Percentiles rank a stretch among this genome's conserved stretches.
Evolutionary conservation across 371 early-diverging fungal species (phyloP).

Genomic region (Mortierella sp.): DNA sequence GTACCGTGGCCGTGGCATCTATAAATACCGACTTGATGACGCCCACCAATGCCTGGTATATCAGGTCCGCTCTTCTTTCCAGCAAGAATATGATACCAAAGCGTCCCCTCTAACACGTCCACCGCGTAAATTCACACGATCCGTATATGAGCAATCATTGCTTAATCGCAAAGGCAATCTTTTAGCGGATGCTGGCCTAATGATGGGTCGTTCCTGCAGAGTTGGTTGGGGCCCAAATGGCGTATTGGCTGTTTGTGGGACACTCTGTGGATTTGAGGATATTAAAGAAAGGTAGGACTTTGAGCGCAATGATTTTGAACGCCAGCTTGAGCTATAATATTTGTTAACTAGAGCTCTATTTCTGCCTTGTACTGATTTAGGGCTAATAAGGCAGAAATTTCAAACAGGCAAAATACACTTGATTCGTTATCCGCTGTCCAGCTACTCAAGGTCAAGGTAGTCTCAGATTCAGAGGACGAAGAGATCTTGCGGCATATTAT

Average conservation of each 20-base stretch:
- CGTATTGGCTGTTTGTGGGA: conserved; percentile 60
- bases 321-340: too few relatives aligned
- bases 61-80: conserved; percentile 55
- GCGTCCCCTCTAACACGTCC: conserved; percentile 16
- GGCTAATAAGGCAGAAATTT: neutral
- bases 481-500: conserved; percentile 32
- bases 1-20: neutral
- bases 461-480: conserved; percentile 23
- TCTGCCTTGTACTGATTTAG: neutral
- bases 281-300: conserved; percentile 34
- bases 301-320: too few relatives aligned
- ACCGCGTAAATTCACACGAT: conserved; percentile 53
- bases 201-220: conserved; percentile 79
- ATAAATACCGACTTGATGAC: neutral
- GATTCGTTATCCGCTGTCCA: conserved; percentile 21
- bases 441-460: conserved; percentile 28
- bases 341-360: too few relatives aligned
- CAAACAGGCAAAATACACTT: neutral
- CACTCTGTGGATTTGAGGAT: conserved; percentile 27
- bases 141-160: conserved; percentile 52
- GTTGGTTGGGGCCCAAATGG: conserved; percentile 86
- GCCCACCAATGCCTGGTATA: too few relatives aligned
- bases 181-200: conserved; percentile 74
- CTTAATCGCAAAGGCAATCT: conserved; percentile 50
- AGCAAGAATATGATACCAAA: conserved; percentile 21